phyloP scores from a whole-genome alignment of 495 filamentous ascomycete genomes.

The Xylaria sp. region DNA sequence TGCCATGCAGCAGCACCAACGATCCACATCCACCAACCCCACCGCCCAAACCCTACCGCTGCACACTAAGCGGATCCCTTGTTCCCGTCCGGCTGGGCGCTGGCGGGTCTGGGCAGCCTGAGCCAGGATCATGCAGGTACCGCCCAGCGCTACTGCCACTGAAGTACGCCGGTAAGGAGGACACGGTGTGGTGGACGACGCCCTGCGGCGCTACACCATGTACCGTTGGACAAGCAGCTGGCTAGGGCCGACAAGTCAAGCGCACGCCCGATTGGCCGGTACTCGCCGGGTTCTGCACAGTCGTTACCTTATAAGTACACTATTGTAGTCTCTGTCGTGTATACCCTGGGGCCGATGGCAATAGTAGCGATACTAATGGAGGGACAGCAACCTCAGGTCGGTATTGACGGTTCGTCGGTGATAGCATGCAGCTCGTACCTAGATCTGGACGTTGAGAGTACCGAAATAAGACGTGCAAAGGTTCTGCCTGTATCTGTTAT shows the following conservation, averaged over 20 bases:
- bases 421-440: background rate
- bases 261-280: slow-evolving; percentile 2
- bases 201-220: slow-evolving; percentile 13
- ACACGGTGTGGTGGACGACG: background rate
- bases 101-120: slow-evolving; percentile 10
- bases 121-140: slow-evolving; percentile 26
- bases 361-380: background rate
- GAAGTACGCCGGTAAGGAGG: background rate
- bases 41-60: slow-evolving; percentile 13
- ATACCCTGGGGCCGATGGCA: background rate
- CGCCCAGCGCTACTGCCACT: background rate
- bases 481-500: background rate
- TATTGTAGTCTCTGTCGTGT: background rate
- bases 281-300: background rate
- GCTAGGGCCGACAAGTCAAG: background rate
- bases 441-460: background rate
- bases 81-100: slow-evolving; percentile 25
- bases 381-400: background rate
- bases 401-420: background rate
- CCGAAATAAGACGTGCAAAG: slow-evolving; percentile 1
- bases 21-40: slow-evolving; percentile 5
- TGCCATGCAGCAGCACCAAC: slow-evolving; percentile 11
- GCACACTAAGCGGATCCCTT: slow-evolving; percentile 23
- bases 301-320: too few species aligned
- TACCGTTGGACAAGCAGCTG: slow-evolving; percentile 6